Base-by-base conservation (phyloP, 768 basidiomycete genomes). In the Antrodiella citrinella region DNA sequence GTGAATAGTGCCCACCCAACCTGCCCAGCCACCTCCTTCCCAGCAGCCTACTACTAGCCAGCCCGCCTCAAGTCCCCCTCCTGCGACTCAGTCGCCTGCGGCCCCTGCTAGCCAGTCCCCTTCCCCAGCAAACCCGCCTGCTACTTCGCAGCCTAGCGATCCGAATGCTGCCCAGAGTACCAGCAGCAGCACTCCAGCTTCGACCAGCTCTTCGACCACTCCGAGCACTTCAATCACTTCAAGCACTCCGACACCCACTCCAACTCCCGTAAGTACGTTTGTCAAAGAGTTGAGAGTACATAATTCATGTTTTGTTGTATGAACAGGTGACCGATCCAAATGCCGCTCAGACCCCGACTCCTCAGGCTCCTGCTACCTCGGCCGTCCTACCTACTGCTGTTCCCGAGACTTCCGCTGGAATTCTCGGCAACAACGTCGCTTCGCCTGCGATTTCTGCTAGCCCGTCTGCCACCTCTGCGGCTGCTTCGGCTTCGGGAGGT, bases 401-500 rank as follows among this genome's bases (percentile, higher is more conserved):
- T n/a, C n/a, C n/a, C n/a, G n/a, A n/a, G n/a, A n/a, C n/a, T n/a
- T n/a, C n/a, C n/a, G n/a, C n/a, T n/a, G n/a, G n/a, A n/a, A n/a
- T n/a, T n/a, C n/a, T n/a, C n/a, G n/a, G n/a, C n/a, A n/a, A n/a
- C n/a, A n/a, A n/a, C n/a, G n/a, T n/a, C n/a, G n/a, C n/a, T n/a
- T n/a, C n/a, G n/a, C n/a, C n/a, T n/a, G 23, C 21, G 7, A 19
- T 9, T 13, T 26, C 24, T 26, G 46, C 30, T 7, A n/a, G n/a
- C n/a, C n/a, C n/a, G n/a, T n/a, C 25, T 15, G 10, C 26, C 19
- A 35, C 49, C 25, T 45, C 51, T 26, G 40, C 39, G 5, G 39
- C 3, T 35, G 50, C 24, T 18, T 11, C 26, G 23, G 46, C 59
- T 20, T 58, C 62, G 44, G 56, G 55, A 7, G 62, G 63, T 21